These are phyloP conservation scores for Geosiphon pyriformis DNA, from an alignment of 192 early-diverging fungal species.

Conservation along the genomic window DNA sequence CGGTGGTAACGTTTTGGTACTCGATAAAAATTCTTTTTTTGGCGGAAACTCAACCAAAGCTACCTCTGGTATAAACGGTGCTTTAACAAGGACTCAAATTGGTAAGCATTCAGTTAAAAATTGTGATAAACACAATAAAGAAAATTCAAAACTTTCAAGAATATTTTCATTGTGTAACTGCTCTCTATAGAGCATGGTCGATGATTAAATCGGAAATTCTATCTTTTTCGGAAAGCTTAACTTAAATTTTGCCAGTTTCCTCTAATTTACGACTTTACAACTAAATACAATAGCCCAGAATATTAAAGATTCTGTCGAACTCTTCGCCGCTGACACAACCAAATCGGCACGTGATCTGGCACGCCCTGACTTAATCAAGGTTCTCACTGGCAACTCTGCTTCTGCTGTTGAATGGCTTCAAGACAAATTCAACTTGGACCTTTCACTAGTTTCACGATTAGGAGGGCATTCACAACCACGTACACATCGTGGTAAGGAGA, in stretches of 20 bases:
- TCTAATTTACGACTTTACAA: neutral
- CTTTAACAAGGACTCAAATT: constrained; percentile 79
- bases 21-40: constrained; percentile 87
- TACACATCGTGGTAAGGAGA: constrained; percentile 86
- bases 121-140: too few relatives aligned
- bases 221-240: too few relatives aligned
- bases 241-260: too few relatives aligned
- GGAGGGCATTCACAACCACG: constrained; percentile 92
- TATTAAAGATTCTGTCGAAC: constrained; percentile 76
- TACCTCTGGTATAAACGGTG: constrained; percentile 96
- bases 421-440: constrained; percentile 81
- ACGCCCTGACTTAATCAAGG: constrained; percentile 73
- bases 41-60: constrained; percentile 98
- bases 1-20: constrained; percentile 64
- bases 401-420: constrained; percentile 92
- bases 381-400: constrained; percentile 79
- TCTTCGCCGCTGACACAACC: constrained; percentile 84
- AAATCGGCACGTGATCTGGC: constrained; percentile 80
- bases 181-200: too few relatives aligned
- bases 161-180: too few relatives aligned
- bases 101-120: constrained; percentile 19
- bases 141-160: too few relatives aligned
- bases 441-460: constrained; percentile 82
- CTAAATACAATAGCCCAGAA: constrained; percentile 30
- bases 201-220: too few relatives aligned